Evolutionary conservation across 176 grass and related monocot species (phyloP), one percentile per base, ranked within the genome.

Genomic region (sorghum (Sorghum bicolor)): DNA sequence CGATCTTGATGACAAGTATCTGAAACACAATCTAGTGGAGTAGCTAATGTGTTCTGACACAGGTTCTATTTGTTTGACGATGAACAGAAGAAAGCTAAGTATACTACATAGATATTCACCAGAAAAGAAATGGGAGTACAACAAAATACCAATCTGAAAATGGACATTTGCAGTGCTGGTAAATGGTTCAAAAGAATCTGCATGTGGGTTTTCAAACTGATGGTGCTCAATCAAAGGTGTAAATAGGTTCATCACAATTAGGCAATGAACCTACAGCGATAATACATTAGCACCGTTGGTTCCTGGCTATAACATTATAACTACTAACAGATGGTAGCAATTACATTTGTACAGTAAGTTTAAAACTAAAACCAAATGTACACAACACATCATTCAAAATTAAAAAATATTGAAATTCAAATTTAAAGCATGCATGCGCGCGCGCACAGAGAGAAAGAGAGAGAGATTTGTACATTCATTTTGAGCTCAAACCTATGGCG

Each of bases 11-110:
- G 64, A 32, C 16, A 5, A 61, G 64, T 60, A 85, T 85, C 74
- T 70, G 78, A 26, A 70, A 61, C 26, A n/a, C 47, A 70, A 85
- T 78, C 83, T 70, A 85, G 19, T 33, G 24, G 47, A 60, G 64
- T 15, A 29, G 24, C 40, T 72, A 44, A 43, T 45, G 40, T 47
- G 40, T 47, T 72, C 40, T 26, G 38, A 43, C 20, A 8, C 6
- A 55, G 20, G 52, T 55, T 22, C 19, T 55, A 55, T 55, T 55
- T 55, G 20, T n/a, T 55, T 22, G 20, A 55, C 22, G 50, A 53
- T 53, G 50, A 52, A 19, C 16, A 52, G 17, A 52, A 52, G 5
- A 19, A 19, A 52, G 15, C 48, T 52, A 53, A 53, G 17, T 53
- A 53, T 22, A 53, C 19, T 19, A 52, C 17, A 45, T 12, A 43